Percentiles rank a stretch among this genome's conserved stretches.
Evolutionary conservation across 768 basidiomycete genomes (phyloP).

Genomic region (Gloeopeniophorella convolvens): DNA sequence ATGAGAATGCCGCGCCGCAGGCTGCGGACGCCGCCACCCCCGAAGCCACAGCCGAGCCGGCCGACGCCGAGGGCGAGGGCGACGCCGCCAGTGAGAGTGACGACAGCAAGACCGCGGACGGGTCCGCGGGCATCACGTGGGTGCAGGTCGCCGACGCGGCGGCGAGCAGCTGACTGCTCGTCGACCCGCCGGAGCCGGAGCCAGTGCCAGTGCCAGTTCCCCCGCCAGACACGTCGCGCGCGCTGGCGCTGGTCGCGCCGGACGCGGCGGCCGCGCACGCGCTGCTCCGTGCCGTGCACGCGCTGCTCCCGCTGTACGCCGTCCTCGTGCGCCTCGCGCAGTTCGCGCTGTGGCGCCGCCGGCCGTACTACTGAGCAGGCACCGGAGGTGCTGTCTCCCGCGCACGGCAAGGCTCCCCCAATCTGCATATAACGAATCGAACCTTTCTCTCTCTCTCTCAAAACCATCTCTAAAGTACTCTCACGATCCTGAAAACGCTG

Average conservation of each 20-base stretch:
- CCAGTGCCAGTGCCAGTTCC: neutral
- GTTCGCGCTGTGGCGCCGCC: slow-evolving; percentile 9
- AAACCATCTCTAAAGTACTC: too few species aligned
- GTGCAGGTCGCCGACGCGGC: slow-evolving; percentile 12
- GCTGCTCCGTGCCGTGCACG: slow-evolving; percentile 12
- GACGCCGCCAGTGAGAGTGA: slow-evolving; percentile 24
- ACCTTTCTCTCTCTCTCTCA: neutral
- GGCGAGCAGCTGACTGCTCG: slow-evolving; percentile 15
- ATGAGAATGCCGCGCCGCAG: slow-evolving; percentile 21
- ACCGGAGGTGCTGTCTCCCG: too few species aligned
- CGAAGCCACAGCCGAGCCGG: slow-evolving; percentile 25
- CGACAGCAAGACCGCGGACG: slow-evolving; percentile 22
- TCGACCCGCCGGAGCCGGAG: slow-evolving; percentile 14
- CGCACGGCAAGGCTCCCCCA: too few species aligned
- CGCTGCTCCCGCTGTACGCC: slow-evolving; percentile 15
- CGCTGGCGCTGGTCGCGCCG: slow-evolving; percentile 7
- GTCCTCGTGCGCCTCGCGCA: slow-evolving; percentile 14
- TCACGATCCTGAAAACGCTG: slow-evolving; percentile 4
- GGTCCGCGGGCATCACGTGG: slow-evolving; percentile 14
- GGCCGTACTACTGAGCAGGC: too few species aligned
- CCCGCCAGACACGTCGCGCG: neutral
- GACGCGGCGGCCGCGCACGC: too few species aligned
- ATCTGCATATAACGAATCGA: neutral
- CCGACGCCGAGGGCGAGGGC: slow-evolving; percentile 39
- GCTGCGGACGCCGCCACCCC: slow-evolving; percentile 23